phyloP scores from a whole-genome alignment of 1,284 basidiomycete genomes.

The Phylloporus gajari region DNA sequence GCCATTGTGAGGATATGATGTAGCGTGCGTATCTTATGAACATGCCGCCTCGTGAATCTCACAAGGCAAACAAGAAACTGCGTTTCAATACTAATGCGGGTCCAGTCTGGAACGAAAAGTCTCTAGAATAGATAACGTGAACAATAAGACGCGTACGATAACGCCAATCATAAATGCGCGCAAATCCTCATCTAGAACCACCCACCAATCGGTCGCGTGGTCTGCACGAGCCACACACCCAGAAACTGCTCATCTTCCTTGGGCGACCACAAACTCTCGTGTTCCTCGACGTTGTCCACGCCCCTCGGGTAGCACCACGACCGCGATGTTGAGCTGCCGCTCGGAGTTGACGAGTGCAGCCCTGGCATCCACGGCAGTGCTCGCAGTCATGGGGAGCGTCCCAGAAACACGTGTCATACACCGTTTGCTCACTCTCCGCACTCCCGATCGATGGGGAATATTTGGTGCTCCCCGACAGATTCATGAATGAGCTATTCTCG shows the following conservation, averaged over 20 bases:
- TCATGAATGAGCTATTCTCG: slow-evolving; percentile 12
- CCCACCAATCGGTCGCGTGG: slow-evolving; percentile 14
- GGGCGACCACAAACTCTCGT: slow-evolving; percentile 41
- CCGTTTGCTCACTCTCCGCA: slow-evolving; percentile 28
- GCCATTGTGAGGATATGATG: not conserved
- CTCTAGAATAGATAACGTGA: not conserved
- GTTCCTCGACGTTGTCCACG: slow-evolving; percentile 40
- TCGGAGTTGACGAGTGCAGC: no score
- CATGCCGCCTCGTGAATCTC: not conserved
- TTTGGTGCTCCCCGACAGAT: not conserved
- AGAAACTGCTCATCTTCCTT: slow-evolving; percentile 23
- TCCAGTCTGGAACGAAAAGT: not conserved
- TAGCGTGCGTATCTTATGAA: not conserved
- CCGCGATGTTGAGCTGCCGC: slow-evolving; percentile 30
- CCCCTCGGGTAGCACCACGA: slow-evolving; percentile 43
- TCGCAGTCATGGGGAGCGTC: slow-evolving; percentile 1
- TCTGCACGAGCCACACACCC: slow-evolving; percentile 37
- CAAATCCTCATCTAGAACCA: slow-evolving; percentile 28
- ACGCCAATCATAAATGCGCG: not conserved
- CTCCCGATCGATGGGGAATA: slow-evolving; percentile 23
- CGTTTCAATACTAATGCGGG: not conserved
- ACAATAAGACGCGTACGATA: not conserved
- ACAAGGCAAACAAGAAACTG: not conserved
- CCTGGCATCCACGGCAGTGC: no score
- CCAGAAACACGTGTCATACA: slow-evolving; percentile 28